These are phyloP conservation scores for Ensete glaucum DNA, from an alignment of 176 grass and related monocot genomes.

Conservation along the genomic window DNA sequence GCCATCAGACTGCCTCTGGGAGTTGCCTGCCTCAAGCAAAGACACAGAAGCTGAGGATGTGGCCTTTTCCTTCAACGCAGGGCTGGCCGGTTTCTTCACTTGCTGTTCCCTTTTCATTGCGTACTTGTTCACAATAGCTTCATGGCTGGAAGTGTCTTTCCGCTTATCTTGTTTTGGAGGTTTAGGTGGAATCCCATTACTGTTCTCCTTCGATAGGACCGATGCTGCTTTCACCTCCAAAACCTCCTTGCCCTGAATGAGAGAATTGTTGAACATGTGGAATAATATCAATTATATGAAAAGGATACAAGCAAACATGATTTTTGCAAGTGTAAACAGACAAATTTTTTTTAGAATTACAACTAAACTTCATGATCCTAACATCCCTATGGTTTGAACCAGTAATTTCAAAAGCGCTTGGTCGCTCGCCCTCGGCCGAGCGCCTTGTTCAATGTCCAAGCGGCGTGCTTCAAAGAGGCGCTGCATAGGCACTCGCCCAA, in stretches of 20 bases:
- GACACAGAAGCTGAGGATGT: slow-evolving; percentile 48
- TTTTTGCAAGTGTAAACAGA: neutral
- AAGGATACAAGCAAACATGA: slow-evolving; percentile 2
- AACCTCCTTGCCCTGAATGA: slow-evolving; percentile 42
- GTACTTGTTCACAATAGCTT: slow-evolving; percentile 68
- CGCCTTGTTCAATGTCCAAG: no score
- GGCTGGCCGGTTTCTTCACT: slow-evolving; percentile 33
- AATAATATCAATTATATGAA: slow-evolving; percentile 1
- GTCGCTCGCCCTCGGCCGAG: no score
- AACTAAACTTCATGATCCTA: neutral
- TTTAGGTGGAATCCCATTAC: slow-evolving; percentile 34
- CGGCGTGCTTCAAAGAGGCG: no score
- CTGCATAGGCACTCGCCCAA: no score
- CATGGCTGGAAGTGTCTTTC: slow-evolving; percentile 47
- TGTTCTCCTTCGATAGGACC: slow-evolving; percentile 37
- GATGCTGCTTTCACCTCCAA: slow-evolving; percentile 45
- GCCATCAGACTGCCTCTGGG: slow-evolving; percentile 32
- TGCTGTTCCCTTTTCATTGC: slow-evolving; percentile 60
- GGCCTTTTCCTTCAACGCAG: slow-evolving; percentile 34
- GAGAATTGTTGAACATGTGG: slow-evolving; percentile 3
- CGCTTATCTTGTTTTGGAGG: slow-evolving; percentile 10
- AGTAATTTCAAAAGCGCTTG: no score
- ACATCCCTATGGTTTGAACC: neutral
- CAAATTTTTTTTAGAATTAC: neutral
- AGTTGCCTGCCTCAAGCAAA: slow-evolving; percentile 53